Conservation (phyloP, 805 yeast genomes). For the Monosporozyma yasuniensis region DNA sequence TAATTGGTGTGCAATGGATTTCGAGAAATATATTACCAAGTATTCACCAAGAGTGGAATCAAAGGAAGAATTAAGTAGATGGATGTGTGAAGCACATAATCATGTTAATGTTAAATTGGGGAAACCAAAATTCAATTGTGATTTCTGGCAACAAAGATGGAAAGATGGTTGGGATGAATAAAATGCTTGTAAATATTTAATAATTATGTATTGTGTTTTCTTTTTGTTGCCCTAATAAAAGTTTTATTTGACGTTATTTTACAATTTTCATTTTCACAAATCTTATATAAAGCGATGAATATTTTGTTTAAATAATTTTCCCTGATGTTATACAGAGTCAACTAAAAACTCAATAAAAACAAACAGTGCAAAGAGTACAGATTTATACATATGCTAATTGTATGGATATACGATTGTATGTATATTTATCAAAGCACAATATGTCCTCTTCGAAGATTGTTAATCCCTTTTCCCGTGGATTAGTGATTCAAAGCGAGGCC, state of each 20-base stretch:
- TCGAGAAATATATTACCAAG: constrained; percentile 49
- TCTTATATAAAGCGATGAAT: neutral
- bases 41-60: constrained; percentile 50
- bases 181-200: neutral
- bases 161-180: constrained; percentile 74
- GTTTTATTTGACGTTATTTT: neutral
- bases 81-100: constrained; percentile 96
- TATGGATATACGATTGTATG: neutral
- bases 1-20: constrained; percentile 88
- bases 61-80: constrained; percentile 75
- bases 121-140: constrained; percentile 79
- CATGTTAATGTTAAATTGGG: constrained; percentile 81
- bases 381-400: too few species aligned
- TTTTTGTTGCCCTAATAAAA: constrained; percentile 1
- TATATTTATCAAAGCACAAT: neutral
- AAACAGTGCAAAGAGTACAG: neutral
- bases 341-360: too few species aligned
- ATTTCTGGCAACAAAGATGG: constrained; percentile 91
- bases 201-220: neutral
- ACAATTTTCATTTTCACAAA: neutral
- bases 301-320: too few species aligned
- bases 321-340: too few species aligned
- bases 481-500: constrained; percentile 43
- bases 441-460: constrained; percentile 42
- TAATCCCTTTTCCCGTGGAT: constrained; percentile 31